Conservation (phyloP, 2,329 filamentous ascomycete genomes). For the Talaromyces sp. region DNA sequence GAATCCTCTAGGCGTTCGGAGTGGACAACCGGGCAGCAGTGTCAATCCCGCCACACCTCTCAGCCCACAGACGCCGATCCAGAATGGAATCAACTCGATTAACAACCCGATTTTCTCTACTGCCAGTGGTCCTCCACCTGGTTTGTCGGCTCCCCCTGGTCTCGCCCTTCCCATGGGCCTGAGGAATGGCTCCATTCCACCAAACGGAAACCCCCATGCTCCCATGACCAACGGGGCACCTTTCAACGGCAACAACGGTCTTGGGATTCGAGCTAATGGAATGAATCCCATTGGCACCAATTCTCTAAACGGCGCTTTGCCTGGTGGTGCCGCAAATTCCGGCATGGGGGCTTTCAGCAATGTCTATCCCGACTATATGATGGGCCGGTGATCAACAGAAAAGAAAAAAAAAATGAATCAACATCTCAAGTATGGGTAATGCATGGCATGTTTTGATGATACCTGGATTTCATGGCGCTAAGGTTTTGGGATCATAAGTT, state of each 20-base stretch:
- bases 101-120: slow-evolving; percentile 61
- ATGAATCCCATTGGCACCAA: slow-evolving; percentile 26
- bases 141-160: slow-evolving; percentile 70
- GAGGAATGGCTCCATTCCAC: slow-evolving; percentile 28
- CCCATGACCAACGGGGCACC: slow-evolving; percentile 24
- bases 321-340: slow-evolving; percentile 23
- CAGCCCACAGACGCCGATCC: slow-evolving; percentile 48
- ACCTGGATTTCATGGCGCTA: slow-evolving; percentile 38
- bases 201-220: slow-evolving; percentile 23
- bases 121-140: slow-evolving; percentile 74
- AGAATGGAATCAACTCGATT: slow-evolving; percentile 49
- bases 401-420: slow-evolving; percentile 1
- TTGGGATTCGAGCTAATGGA: slow-evolving; percentile 33
- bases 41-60: slow-evolving; percentile 48
- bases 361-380: slow-evolving; percentile 45
- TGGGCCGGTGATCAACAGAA: slow-evolving; percentile 35
- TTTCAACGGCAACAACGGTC: slow-evolving; percentile 32
- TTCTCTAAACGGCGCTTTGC: slow-evolving; percentile 22
- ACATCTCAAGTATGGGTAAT: slow-evolving; percentile 23
- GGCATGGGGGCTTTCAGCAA: slow-evolving; percentile 31
- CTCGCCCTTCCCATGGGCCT: slow-evolving; percentile 43
- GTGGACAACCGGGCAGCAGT: slow-evolving; percentile 58
- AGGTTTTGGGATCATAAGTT: slow-evolving; percentile 32
- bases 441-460: slow-evolving; percentile 40
- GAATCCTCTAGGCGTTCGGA: slow-evolving; percentile 89